These are phyloP conservation scores for Ustulina deusta DNA, from an alignment of 2,329 filamentous ascomycete species.

Conservation along the genomic window DNA sequence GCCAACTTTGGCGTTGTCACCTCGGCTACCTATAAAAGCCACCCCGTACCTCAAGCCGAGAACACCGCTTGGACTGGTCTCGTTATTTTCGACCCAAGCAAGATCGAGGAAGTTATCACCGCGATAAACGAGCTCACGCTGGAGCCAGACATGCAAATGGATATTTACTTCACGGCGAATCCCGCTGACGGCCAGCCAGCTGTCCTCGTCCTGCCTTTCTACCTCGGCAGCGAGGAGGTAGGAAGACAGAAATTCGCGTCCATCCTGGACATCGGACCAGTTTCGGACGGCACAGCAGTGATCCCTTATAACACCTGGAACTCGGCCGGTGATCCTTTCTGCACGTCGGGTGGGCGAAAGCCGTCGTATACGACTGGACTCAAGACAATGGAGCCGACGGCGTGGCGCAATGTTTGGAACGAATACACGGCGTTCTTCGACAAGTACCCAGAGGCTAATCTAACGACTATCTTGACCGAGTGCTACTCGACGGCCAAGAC, in stretches of 20 bases:
- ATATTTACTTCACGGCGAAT: slow-evolving; percentile 49
- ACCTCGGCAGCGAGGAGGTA: slow-evolving; percentile 50
- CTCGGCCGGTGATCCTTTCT: slow-evolving; percentile 53
- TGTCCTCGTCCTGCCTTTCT: slow-evolving; percentile 50
- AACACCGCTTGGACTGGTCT: slow-evolving; percentile 46
- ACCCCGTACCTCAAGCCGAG: slow-evolving; percentile 29
- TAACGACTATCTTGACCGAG: slow-evolving; percentile 52
- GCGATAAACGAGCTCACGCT: slow-evolving; percentile 54
- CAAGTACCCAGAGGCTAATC: slow-evolving; percentile 48
- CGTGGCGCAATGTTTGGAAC: slow-evolving; percentile 56
- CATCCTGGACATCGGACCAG: slow-evolving; percentile 52
- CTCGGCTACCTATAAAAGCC: neutral
- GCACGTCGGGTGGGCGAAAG: slow-evolving; percentile 54
- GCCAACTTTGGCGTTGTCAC: slow-evolving; percentile 4
- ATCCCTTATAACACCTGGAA: slow-evolving; percentile 56
- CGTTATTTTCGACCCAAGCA: slow-evolving; percentile 43
- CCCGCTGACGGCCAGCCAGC: slow-evolving; percentile 39
- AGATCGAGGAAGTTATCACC: slow-evolving; percentile 51
- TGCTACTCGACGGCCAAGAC: slow-evolving; percentile 53
- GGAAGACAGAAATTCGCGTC: slow-evolving; percentile 52
- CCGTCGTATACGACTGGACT: slow-evolving; percentile 54
- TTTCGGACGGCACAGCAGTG: slow-evolving; percentile 45
- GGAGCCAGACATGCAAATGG: slow-evolving; percentile 52
- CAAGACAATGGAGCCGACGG: slow-evolving; percentile 50
- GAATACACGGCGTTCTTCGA: slow-evolving; percentile 53